Percentiles rank a stretch among this genome's conserved stretches.
These are phyloP conservation scores for Santalum album DNA, from an alignment of 164 flowering plant species.

Conservation along the genomic window DNA sequence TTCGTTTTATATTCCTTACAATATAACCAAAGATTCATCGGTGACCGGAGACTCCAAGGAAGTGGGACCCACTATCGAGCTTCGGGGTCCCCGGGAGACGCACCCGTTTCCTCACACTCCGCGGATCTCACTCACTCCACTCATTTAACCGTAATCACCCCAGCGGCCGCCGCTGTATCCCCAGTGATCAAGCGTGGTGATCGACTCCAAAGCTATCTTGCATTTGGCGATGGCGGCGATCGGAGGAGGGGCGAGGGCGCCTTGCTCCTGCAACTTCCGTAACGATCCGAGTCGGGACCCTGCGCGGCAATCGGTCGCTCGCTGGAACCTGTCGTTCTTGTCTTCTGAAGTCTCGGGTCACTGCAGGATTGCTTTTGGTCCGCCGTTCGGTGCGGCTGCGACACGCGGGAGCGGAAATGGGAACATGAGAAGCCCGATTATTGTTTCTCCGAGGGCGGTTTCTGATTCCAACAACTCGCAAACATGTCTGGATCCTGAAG, in stretches of 20 bases:
- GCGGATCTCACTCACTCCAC: no score
- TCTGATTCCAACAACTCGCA: slow-evolving; percentile 70
- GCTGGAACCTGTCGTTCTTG: slow-evolving; percentile 25
- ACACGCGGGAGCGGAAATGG: not conserved
- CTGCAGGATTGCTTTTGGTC: not conserved
- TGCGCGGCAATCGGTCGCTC: not conserved
- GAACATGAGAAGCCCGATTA: slow-evolving; percentile 18
- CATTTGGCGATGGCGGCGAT: slow-evolving; percentile 41
- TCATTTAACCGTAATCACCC: no score
- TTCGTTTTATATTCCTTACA: no score
- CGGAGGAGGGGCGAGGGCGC: slow-evolving; percentile 25
- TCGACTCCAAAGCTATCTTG: no score
- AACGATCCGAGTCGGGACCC: no score
- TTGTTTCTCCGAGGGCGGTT: slow-evolving; percentile 74
- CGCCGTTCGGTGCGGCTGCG: not conserved
- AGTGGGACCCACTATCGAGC: no score
- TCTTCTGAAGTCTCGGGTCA: slow-evolving; percentile 27
- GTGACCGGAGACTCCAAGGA: no score
- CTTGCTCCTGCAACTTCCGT: slow-evolving; percentile 13
- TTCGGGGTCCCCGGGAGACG: no score
- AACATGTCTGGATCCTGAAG: slow-evolving; percentile 91
- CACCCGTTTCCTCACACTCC: no score
- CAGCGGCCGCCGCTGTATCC: no score
- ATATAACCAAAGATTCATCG: no score
- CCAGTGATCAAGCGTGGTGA: no score